These are phyloP conservation scores for Millerozyma miso DNA, from an alignment of 805 yeast genomes.

Conservation along the genomic window DNA sequence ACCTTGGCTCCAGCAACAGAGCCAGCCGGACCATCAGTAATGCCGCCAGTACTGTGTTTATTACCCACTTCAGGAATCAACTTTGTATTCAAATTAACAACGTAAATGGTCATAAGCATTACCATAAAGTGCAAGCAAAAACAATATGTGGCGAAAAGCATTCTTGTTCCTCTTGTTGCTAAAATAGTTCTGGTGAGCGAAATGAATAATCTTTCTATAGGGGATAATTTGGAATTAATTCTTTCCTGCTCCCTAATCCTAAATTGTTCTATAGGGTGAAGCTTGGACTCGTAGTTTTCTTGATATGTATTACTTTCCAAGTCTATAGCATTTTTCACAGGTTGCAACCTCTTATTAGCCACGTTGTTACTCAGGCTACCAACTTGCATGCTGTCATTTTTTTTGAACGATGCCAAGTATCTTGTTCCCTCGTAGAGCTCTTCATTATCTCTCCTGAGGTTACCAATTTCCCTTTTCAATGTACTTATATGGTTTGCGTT, in stretches of 20 bases:
- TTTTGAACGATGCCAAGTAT: constrained; percentile 53
- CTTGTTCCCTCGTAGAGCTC: constrained; percentile 76
- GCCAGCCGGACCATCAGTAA: constrained; percentile 16
- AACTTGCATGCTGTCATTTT: constrained; percentile 6
- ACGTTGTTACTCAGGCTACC: background rate
- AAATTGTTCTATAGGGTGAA: constrained; percentile 82
- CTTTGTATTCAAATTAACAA: constrained; percentile 43
- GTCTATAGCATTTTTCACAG: constrained; percentile 20
- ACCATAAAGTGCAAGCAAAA: constrained; percentile 70
- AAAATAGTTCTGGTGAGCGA: constrained; percentile 70
- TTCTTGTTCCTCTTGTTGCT: constrained; percentile 67
- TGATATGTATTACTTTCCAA: constrained; percentile 57
- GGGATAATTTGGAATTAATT: constrained; percentile 65
- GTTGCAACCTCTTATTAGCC: background rate
- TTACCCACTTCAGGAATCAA: constrained; percentile 46
- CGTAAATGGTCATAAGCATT: constrained; percentile 56
- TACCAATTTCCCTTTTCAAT: constrained; percentile 58
- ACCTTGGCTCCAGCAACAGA: background rate
- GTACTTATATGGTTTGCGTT: constrained; percentile 51
- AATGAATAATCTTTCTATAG: constrained; percentile 73
- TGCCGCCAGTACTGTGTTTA: constrained; percentile 38
- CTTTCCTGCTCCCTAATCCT: constrained; percentile 74
- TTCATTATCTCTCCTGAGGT: constrained; percentile 68
- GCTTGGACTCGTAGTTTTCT: constrained; percentile 64
- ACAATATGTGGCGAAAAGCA: constrained; percentile 71